Conservation (phyloP, 2,329 filamentous ascomycete genomes). For the Fusarium sp. region DNA sequence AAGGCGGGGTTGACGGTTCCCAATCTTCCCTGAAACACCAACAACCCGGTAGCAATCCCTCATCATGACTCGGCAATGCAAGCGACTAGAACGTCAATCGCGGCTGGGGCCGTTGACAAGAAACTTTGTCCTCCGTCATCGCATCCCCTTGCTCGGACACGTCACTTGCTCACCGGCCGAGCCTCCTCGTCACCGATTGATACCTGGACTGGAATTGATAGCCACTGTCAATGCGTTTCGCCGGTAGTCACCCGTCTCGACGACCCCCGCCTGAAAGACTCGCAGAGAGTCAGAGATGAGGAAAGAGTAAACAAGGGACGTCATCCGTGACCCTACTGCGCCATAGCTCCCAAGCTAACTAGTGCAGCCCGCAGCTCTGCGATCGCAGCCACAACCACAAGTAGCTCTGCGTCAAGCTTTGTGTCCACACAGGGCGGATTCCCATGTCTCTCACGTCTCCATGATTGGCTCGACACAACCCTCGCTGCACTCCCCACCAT, state of each 20-base stretch:
- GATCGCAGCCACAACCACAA: constrained; percentile 28
- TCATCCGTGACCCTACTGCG: constrained; percentile 32
- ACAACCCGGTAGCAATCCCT: constrained; percentile 25
- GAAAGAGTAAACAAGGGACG: constrained; percentile 42
- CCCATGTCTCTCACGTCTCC: constrained; percentile 14
- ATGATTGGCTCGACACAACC: constrained; percentile 36
- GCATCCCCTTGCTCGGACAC: constrained; percentile 39
- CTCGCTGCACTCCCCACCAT: constrained; percentile 39
- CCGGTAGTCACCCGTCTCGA: background rate
- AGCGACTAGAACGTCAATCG: constrained; percentile 16
- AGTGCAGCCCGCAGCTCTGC: constrained; percentile 11
- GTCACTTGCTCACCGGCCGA: constrained; percentile 41
- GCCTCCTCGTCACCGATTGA: constrained; percentile 41
- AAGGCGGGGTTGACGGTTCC: constrained; percentile 14
- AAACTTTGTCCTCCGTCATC: constrained; percentile 26
- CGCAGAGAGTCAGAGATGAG: constrained; percentile 22
- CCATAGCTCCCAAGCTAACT: constrained; percentile 23
- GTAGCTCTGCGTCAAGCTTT: constrained; percentile 23
- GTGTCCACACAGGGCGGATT: constrained; percentile 31
- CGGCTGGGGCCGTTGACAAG: constrained; percentile 15
- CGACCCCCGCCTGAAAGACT: constrained; percentile 6
- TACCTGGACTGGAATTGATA: constrained; percentile 39
- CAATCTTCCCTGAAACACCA: constrained; percentile 37
- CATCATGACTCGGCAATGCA: constrained; percentile 36
- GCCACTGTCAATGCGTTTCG: constrained; percentile 30